A percentile compares a stretch with the other conserved stretches of the same genome.
Evolutionary conservation across 257 asterid genomes (phyloP).

Genomic region (Phtheirospermum japonicum): DNA sequence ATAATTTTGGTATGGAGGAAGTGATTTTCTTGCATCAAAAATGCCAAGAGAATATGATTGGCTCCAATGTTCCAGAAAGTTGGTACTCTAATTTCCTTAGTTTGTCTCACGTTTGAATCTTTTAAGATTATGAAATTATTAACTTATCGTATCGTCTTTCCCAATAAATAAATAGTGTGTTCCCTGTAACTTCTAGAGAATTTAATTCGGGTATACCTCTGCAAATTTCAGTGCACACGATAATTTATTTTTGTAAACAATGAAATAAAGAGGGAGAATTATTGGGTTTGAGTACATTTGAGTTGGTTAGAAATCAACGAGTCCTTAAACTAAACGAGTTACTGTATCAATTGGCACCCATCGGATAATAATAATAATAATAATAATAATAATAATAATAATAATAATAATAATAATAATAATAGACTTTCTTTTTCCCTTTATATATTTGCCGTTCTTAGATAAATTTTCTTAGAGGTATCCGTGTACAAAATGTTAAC

Average conservation of each 20-base stretch:
- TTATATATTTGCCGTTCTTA: too few relatives aligned
- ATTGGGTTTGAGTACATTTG: conserved; percentile 18
- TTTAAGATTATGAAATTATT: background rate
- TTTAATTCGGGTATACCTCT: conserved; percentile 12
- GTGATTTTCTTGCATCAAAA: conserved; percentile 11
- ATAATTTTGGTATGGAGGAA: too few relatives aligned
- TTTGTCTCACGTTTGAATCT: conserved; percentile 17
- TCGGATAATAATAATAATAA: too few relatives aligned
- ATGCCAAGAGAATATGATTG: background rate
- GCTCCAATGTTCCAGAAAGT: conserved; percentile 9
- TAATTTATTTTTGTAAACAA: conserved; percentile 7
- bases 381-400: too few relatives aligned
- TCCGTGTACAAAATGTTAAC: too few relatives aligned
- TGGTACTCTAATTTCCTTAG: conserved; percentile 17
- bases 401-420: too few relatives aligned
- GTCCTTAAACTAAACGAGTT: too few relatives aligned
- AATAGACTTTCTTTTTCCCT: too few relatives aligned
- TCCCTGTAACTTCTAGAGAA: background rate
- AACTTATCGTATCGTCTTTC: conserved; percentile 8
- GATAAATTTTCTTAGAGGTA: too few relatives aligned
- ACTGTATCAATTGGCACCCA: too few relatives aligned
- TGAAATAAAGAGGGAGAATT: background rate
- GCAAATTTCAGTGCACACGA: conserved; percentile 14
- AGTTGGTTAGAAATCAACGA: conserved; percentile 19
- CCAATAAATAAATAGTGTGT: background rate